A percentile compares a stretch with the other conserved stretches of the same genome.
Conservation (phyloP, 2,329 filamentous ascomycete species). For the Dryadomyces quercivorus region DNA sequence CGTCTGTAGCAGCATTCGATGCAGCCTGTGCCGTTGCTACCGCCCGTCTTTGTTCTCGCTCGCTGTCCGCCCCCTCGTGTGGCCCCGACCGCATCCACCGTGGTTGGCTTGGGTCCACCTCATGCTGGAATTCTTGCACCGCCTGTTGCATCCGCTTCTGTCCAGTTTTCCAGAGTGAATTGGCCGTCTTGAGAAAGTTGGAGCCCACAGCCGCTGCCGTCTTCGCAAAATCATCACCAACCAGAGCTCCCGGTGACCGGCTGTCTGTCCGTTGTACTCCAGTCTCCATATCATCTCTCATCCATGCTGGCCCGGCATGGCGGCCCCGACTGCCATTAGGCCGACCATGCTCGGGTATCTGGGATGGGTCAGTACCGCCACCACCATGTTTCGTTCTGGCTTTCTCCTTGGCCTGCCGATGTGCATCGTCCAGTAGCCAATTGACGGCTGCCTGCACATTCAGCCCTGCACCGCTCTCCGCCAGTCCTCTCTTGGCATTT, state of each 20-base stretch:
- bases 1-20: constrained; percentile 39
- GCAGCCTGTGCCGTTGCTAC: neutral
- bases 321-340: constrained; percentile 16
- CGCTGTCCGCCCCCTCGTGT: constrained; percentile 24
- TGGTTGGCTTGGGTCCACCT: constrained; percentile 68
- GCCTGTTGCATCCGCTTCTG: constrained; percentile 90
- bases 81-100: constrained; percentile 87
- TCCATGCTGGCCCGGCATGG: constrained; percentile 46
- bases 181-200: constrained; percentile 84
- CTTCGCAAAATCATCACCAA: constrained; percentile 72
- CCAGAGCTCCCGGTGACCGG: constrained; percentile 37
- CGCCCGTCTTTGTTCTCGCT: constrained; percentile 14
- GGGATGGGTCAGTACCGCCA: neutral
- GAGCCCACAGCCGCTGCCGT: constrained; percentile 71
- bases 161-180: constrained; percentile 87
- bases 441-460: constrained; percentile 81
- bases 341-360: neutral
- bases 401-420: constrained; percentile 69
- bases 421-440: constrained; percentile 83
- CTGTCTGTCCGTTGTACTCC: constrained; percentile 36
- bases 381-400: constrained; percentile 27
- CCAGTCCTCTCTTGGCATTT: constrained; percentile 68
- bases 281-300: constrained; percentile 37
- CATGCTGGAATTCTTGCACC: constrained; percentile 71
- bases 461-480: constrained; percentile 64